phyloP scores from a whole-genome alignment of 805 yeast species.

The Zygoascus tannicola region DNA sequence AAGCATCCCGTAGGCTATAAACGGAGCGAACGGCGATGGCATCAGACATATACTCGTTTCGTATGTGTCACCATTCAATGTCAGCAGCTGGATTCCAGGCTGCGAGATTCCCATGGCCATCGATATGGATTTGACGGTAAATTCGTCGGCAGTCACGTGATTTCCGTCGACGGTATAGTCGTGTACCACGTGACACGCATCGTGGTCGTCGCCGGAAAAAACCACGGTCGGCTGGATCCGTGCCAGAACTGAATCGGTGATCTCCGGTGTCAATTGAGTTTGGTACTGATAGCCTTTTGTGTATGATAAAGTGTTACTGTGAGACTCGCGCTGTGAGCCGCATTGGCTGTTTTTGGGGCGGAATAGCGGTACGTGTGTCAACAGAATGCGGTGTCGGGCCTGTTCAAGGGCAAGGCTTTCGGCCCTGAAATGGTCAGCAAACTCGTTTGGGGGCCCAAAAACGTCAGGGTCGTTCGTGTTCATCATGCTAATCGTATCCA shows the following conservation, averaged over 20 bases:
- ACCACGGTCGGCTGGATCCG: constrained; percentile 55
- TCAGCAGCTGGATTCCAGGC: constrained; percentile 81
- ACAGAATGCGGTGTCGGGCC: constrained; percentile 50
- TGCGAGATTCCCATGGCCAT: constrained; percentile 84
- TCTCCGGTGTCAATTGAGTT: constrained; percentile 62
- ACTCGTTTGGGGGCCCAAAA: constrained; percentile 39
- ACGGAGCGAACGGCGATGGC: constrained; percentile 25
- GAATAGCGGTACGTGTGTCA: constrained; percentile 84
- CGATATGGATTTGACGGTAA: constrained; percentile 80
- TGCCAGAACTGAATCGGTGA: constrained; percentile 50
- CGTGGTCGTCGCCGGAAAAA: constrained; percentile 96
- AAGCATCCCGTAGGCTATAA: constrained; percentile 20
- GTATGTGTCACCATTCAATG: constrained; percentile 34
- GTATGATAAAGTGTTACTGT: constrained; percentile 54
- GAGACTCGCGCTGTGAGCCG: constrained; percentile 71
- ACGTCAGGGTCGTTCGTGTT: constrained; percentile 42
- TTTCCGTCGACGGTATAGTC: constrained; percentile 17
- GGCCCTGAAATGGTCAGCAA: constrained; percentile 36
- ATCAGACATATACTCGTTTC: constrained; percentile 25
- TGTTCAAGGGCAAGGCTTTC: constrained; percentile 23
- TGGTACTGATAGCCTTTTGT: constrained; percentile 78
- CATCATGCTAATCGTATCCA: constrained; percentile 79
- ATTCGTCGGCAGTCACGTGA: constrained; percentile 45
- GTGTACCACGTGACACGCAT: constrained; percentile 76
- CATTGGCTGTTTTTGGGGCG: constrained; percentile 56